A percentile compares a stretch with the other conserved stretches of the same genome.
phyloP scores from a whole-genome alignment of 2,329 filamentous ascomycete genomes.

The Hymenoscyphus fructigenus region DNA sequence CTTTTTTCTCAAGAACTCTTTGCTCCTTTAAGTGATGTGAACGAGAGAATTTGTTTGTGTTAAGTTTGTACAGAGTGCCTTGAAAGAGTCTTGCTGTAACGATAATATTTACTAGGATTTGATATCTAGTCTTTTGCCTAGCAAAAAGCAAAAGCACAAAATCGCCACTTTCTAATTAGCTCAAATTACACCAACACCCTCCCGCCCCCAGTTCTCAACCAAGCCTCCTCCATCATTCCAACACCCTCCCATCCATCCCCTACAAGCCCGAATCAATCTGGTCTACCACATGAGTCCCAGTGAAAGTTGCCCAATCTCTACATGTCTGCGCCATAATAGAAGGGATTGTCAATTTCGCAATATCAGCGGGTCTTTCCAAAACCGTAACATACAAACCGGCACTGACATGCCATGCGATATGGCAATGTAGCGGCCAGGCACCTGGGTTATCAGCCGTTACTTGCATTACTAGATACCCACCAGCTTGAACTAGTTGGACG shows the following conservation, averaged over 20 bases:
- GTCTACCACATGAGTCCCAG: slow-evolving; percentile 44
- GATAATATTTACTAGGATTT: too few relatives aligned
- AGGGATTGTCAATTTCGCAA: slow-evolving; percentile 44
- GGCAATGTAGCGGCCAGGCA: slow-evolving; percentile 50
- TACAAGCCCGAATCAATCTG: slow-evolving; percentile 52
- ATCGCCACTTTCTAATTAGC: too few relatives aligned
- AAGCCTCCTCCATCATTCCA: background rate
- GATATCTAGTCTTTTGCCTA: too few relatives aligned
- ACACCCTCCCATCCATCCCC: background rate
- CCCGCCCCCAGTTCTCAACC: background rate
- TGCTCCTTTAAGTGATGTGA: too few relatives aligned
- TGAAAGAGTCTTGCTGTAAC: too few relatives aligned
- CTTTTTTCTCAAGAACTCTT: too few relatives aligned
- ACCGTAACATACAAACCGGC: slow-evolving; percentile 1
- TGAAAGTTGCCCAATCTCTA: slow-evolving; percentile 51
- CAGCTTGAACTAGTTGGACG: background rate
- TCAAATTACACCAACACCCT: background rate
- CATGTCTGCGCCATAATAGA: slow-evolving; percentile 50
- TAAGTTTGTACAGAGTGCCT: too few relatives aligned
- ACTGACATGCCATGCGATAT: slow-evolving; percentile 40
- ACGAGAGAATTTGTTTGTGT: too few relatives aligned
- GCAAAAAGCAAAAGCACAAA: too few relatives aligned
- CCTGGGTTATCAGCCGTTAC: slow-evolving; percentile 50
- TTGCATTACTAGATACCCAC: slow-evolving; percentile 46
- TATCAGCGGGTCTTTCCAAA: slow-evolving; percentile 38